Conservation (phyloP, 2,329 filamentous ascomycete genomes). For the Rugonectria rugulosa region DNA sequence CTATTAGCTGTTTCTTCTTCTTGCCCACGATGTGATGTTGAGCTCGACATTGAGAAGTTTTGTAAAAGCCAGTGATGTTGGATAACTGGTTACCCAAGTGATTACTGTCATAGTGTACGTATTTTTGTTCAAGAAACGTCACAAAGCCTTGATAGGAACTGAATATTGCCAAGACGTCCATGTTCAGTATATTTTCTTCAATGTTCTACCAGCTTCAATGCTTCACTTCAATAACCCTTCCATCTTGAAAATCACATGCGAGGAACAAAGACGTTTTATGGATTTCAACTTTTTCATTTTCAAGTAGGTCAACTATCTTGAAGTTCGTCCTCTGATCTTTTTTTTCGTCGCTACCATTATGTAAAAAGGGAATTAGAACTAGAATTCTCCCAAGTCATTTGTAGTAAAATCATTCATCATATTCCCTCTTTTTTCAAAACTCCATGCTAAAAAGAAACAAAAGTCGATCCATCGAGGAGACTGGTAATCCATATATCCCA, state of each 20-base stretch:
- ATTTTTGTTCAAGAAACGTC: too few species aligned
- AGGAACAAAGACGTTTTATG: not conserved
- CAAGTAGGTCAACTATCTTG: slow-evolving; percentile 5
- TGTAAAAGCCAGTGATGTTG: too few species aligned
- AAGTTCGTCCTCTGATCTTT: slow-evolving; percentile 4
- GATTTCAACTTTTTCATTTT: not conserved
- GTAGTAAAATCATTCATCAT: slow-evolving; percentile 6
- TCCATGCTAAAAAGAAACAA: not conserved
- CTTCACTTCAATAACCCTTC: too few species aligned
- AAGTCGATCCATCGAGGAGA: slow-evolving; percentile 12
- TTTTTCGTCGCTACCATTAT: slow-evolving; percentile 9
- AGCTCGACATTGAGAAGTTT: too few species aligned
- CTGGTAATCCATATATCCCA: not conserved
- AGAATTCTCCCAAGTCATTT: slow-evolving; percentile 8
- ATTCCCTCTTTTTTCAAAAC: not conserved
- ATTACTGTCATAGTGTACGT: too few species aligned
- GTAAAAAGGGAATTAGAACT: slow-evolving; percentile 17
- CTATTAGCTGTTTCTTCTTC: not conserved
- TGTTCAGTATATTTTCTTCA: too few species aligned
- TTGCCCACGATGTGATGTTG: too few species aligned
- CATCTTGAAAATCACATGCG: too few species aligned
- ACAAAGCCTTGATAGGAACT: too few species aligned
- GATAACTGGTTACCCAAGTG: too few species aligned
- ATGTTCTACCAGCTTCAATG: too few species aligned
- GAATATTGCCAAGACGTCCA: too few species aligned